A percentile compares a stretch with the other conserved stretches of the same genome.
Evolutionary conservation across 352 stramenopile species (phyloP).

Genomic region (Phytophthora niederhauseri): DNA sequence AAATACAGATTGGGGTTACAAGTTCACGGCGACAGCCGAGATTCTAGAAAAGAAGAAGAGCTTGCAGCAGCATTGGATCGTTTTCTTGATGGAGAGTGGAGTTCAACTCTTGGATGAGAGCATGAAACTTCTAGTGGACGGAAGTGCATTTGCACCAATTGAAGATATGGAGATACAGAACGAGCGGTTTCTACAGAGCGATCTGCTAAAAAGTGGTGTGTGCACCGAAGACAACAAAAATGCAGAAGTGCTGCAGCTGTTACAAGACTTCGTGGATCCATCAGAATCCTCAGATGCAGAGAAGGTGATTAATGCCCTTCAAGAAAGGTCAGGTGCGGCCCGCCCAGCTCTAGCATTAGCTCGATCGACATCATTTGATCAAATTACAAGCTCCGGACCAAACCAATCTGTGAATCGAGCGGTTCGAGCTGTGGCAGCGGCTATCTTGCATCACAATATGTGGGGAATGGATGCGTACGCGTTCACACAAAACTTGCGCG

Average conservation of each 20-base stretch:
- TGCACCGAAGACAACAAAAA: constrained; percentile 54
- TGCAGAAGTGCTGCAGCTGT: constrained; percentile 55
- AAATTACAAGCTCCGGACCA: constrained; percentile 38
- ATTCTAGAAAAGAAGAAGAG: constrained; percentile 65
- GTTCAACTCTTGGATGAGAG: constrained; percentile 60
- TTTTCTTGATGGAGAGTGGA: constrained; percentile 52
- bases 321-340: constrained; percentile 32
- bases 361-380: constrained; percentile 47
- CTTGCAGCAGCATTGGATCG: constrained; percentile 68
- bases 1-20: constrained; percentile 86
- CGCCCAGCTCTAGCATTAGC: constrained; percentile 22
- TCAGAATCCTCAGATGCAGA: constrained; percentile 47
- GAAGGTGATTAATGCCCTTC: constrained; percentile 50
- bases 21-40: constrained; percentile 73
- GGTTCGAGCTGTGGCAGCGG: constrained; percentile 71
- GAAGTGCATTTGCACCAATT: constrained; percentile 51
- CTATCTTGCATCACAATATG: constrained; percentile 90
- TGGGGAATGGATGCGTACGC: constrained; percentile 86
- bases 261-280: constrained; percentile 64
- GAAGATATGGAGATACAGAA: constrained; percentile 56
- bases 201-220: constrained; percentile 72
- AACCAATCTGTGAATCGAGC: constrained; percentile 59
- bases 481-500: constrained; percentile 58
- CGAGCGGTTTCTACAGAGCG: constrained; percentile 61
- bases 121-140: constrained; percentile 56